Conservation (phyloP, 805 yeast species). For the Saturnispora kantuleensis region DNA sequence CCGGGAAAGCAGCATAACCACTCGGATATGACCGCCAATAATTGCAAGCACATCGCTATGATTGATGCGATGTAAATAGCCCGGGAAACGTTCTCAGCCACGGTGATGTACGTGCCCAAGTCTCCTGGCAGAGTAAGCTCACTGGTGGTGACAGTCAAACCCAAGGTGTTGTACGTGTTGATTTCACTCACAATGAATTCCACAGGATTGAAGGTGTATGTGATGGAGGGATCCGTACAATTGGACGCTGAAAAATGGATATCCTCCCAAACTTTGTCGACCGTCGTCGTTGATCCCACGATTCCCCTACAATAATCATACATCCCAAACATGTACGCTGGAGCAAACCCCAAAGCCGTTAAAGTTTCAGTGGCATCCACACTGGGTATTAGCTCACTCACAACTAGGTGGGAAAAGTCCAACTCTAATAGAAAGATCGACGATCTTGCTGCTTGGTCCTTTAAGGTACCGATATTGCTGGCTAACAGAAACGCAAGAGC, state of each 20-base stretch:
- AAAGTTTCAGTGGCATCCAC: background rate
- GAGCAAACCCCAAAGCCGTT: constrained; percentile 31
- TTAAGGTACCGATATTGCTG: constrained; percentile 44
- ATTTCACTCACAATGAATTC: constrained; percentile 15
- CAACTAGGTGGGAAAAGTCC: constrained; percentile 27
- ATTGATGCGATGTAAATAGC: constrained; percentile 51
- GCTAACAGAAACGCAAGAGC: constrained; percentile 39
- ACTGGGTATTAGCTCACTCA: constrained; percentile 10
- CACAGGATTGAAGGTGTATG: constrained; percentile 49
- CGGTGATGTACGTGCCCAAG: constrained; percentile 35
- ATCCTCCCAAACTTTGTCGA: constrained; percentile 10
- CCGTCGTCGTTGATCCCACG: constrained; percentile 9
- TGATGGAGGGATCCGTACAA: constrained; percentile 47
- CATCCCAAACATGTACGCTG: constrained; percentile 44
- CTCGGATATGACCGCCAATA: constrained; percentile 33
- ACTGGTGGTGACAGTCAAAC: constrained; percentile 11
- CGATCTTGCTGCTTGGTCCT: constrained; percentile 32
- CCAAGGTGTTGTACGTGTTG: constrained; percentile 7
- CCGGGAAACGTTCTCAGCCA: constrained; percentile 39
- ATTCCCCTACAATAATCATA: constrained; percentile 56
- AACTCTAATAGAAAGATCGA: constrained; percentile 40
- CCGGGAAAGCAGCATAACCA: constrained; percentile 26
- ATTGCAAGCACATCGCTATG: constrained; percentile 36
- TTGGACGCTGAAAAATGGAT: constrained; percentile 26
- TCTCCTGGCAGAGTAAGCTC: constrained; percentile 44